These are phyloP conservation scores for Aureobasidium pullulans DNA, from an alignment of 2,329 filamentous ascomycete genomes.

Conservation along the genomic window DNA sequence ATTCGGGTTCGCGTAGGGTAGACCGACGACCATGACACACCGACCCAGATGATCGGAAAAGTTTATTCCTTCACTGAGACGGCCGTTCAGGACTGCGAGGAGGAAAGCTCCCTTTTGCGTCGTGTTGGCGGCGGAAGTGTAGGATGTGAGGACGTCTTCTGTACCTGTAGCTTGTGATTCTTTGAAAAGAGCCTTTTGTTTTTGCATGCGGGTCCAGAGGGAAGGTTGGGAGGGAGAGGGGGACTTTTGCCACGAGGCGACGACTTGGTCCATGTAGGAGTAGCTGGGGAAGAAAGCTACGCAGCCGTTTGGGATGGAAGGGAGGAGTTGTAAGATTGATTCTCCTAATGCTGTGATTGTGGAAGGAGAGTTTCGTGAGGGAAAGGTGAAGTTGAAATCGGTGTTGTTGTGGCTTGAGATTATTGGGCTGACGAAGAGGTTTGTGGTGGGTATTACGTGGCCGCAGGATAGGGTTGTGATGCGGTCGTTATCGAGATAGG, in stretches of 20 bases:
- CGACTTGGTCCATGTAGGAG: conserved; percentile 72
- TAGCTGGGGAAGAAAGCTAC: conserved; percentile 97
- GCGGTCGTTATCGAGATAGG: conserved; percentile 55
- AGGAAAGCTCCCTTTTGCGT: conserved; percentile 63
- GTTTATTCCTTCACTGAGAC: conserved; percentile 96
- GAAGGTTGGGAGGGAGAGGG: background rate
- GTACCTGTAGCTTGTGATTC: conserved; percentile 37
- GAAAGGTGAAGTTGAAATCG: conserved; percentile 81
- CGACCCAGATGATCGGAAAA: conserved; percentile 87
- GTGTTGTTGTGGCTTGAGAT: conserved; percentile 39
- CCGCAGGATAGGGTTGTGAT: conserved; percentile 84
- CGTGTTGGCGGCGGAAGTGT: conserved; percentile 56
- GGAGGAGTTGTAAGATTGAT: conserved; percentile 63
- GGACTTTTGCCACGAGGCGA: conserved; percentile 32
- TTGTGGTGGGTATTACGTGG: conserved; percentile 80
- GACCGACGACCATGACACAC: conserved; percentile 81
- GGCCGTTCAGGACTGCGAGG: conserved; percentile 86
- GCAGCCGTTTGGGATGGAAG: conserved; percentile 74
- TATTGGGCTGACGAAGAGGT: conserved; percentile 72
- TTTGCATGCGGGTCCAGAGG: conserved; percentile 53
- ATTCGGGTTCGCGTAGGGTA: conserved; percentile 87
- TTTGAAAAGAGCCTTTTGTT: conserved; percentile 48
- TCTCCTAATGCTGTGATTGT: conserved; percentile 66
- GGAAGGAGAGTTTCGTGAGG: conserved; percentile 58
- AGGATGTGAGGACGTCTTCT: conserved; percentile 67